These are phyloP conservation scores for Kodamaea leandrae DNA, from an alignment of 805 yeast genomes.

Conservation along the genomic window DNA sequence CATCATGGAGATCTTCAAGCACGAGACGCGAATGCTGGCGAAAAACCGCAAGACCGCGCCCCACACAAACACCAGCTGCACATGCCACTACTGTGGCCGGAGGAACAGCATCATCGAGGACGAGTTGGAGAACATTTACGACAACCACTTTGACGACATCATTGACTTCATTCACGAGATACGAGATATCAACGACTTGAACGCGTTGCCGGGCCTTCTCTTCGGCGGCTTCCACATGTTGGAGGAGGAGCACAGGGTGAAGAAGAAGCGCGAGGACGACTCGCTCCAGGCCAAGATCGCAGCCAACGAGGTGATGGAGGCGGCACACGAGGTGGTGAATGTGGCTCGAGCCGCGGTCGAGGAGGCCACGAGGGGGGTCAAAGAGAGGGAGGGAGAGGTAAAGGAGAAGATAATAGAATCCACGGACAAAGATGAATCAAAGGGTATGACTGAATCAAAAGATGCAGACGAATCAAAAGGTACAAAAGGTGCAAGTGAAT, in stretches of 20 bases:
- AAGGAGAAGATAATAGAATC: not conserved
- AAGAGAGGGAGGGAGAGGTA: not conserved
- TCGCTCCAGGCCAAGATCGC: not conserved
- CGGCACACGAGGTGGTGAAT: not conserved
- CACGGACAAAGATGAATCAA: too few relatives aligned
- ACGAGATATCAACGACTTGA: constrained; percentile 36
- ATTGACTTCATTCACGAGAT: constrained; percentile 38
- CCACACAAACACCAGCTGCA: constrained; percentile 39
- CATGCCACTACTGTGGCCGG: constrained; percentile 76
- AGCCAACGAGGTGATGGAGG: constrained; percentile 1
- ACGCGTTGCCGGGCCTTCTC: constrained; percentile 33
- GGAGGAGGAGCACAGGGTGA: constrained; percentile 32
- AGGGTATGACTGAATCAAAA: not conserved
- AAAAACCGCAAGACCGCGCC: constrained; percentile 24
- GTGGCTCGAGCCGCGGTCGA: not conserved
- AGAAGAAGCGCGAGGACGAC: constrained; percentile 6
- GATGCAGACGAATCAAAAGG: too few relatives aligned
- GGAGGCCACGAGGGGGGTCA: not conserved
- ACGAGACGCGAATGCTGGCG: constrained; percentile 21
- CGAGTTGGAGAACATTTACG: constrained; percentile 72
- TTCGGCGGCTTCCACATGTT: constrained; percentile 37
- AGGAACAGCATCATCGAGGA: constrained; percentile 68
- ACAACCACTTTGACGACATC: constrained; percentile 56
- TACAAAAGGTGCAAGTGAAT: too few relatives aligned
- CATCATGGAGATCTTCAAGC: constrained; percentile 61